Base-by-base conservation (phyloP, 129 eudicot species). In the Flaveria ramosissima region DNA sequence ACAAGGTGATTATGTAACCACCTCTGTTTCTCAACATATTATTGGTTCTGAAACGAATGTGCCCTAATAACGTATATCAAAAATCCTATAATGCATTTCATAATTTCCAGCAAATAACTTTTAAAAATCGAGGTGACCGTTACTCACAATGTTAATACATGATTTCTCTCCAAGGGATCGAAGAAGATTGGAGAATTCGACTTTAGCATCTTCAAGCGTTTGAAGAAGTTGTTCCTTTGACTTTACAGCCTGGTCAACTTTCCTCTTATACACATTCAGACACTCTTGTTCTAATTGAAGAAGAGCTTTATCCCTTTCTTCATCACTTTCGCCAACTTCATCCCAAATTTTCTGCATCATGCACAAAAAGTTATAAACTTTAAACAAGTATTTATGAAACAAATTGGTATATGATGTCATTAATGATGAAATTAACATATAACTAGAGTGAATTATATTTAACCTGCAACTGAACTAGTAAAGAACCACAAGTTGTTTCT, bases 261-360 rank as follows among this genome's bases (percentile, higher is more conserved):
- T 95, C 80, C 96, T 89, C 83, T 83, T 91, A 82, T 95, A 91
- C 19, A 95, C 97, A 82, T 95, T 92, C 83, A 95, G 77, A 78
- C 97, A 95, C 66, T 95, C 99, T 73, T 95, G 96, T 82, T 95
- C 99, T 70, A 95, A 71, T 77, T 91, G 96, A 72, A 95, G 87
- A 78, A 95, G 97, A 92, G 92, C 89, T 85, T 86, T 87, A 78
- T 95, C 99, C 63, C 96, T 78, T 74, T 91, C 97, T 19, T 85
- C 96, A 48, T 95, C 99, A 68, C 79, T 89, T 79, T 91, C 99
- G 74, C 99, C 99, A 74, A 95, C 92, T 74, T 95, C 99, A 73
- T 91, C 97, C 99, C 99, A 95, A 23, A 91, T 91, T 89, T 83
- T 90, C 99, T 95, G 89, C 80, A 87, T 76, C 6, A 60, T 23